These are phyloP conservation scores for Pyricularia pennisetigena DNA, from an alignment of 2,329 filamentous ascomycete species.

Conservation along the genomic window DNA sequence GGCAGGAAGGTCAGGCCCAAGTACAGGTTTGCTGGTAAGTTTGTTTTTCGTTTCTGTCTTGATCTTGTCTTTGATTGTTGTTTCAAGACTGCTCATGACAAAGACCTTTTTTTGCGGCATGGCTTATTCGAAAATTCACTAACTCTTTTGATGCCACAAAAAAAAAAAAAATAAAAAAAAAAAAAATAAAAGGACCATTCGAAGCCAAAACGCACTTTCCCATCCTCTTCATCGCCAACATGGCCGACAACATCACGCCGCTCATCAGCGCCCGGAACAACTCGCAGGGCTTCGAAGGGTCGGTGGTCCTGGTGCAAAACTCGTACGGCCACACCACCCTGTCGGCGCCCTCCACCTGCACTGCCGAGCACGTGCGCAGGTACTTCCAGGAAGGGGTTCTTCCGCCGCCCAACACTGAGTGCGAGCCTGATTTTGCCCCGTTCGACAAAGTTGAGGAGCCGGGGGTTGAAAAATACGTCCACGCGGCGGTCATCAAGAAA, in stretches of 20 bases:
- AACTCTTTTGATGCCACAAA: background rate
- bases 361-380: conserved; percentile 25
- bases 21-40: conserved; percentile 28
- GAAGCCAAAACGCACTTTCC: conserved; percentile 27
- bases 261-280: conserved; percentile 27
- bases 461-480: background rate
- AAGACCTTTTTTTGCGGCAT: too few relatives aligned
- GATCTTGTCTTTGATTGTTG: background rate
- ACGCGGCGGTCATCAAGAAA: background rate
- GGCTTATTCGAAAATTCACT: background rate
- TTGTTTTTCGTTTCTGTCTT: background rate
- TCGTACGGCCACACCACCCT: conserved; percentile 42
- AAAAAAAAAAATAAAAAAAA: too few relatives aligned
- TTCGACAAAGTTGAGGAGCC: background rate
- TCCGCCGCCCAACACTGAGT: conserved; percentile 19
- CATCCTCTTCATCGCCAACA: conserved; percentile 31
- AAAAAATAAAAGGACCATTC: conserved; percentile 15
- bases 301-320: conserved; percentile 36
- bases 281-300: conserved; percentile 31
- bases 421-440: conserved; percentile 7
- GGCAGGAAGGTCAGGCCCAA: conserved; percentile 25
- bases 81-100: conserved; percentile 3
- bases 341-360: conserved; percentile 33
- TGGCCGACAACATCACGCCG: conserved; percentile 36
- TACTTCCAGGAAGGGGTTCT: conserved; percentile 37